A percentile compares a stretch with the other conserved stretches of the same genome.
phyloP scores from a whole-genome alignment of 1,139 yeast genomes.

The Kurtzmaniella natalensis region DNA sequence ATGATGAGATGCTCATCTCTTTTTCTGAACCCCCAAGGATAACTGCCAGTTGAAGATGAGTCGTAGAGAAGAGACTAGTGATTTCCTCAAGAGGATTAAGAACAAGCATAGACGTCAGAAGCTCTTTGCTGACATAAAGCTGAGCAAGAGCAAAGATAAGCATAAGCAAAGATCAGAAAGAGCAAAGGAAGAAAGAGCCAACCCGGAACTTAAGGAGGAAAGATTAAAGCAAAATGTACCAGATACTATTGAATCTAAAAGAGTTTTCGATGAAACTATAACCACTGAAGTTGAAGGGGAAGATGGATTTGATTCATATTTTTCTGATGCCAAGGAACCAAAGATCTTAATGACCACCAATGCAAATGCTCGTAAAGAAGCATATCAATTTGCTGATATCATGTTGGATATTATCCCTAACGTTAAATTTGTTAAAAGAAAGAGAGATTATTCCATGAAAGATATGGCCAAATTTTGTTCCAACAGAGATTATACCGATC shows the following conservation, averaged over 20 bases:
- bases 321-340: slow-evolving; percentile 57
- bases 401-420: slow-evolving; percentile 83
- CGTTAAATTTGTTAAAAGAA: slow-evolving; percentile 81
- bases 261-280: slow-evolving; percentile 89
- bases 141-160: slow-evolving; percentile 70
- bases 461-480: slow-evolving; percentile 82
- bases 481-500: slow-evolving; percentile 81
- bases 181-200: slow-evolving; percentile 76
- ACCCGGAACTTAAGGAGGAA: slow-evolving; percentile 78
- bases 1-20: slow-evolving; percentile 1
- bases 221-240: slow-evolving; percentile 80
- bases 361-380: slow-evolving; percentile 78
- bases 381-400: slow-evolving; percentile 87
- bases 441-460: slow-evolving; percentile 74
- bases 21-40: too few relatives aligned
- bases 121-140: slow-evolving; percentile 68
- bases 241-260: slow-evolving; percentile 79
- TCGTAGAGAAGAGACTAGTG: slow-evolving; percentile 19
- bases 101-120: slow-evolving; percentile 80
- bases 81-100: slow-evolving; percentile 46
- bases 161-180: slow-evolving; percentile 73
- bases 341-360: slow-evolving; percentile 87
- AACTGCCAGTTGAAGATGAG: slow-evolving; percentile 10
- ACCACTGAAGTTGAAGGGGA: slow-evolving; percentile 71
- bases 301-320: slow-evolving; percentile 71